A percentile compares a stretch with the other conserved stretches of the same genome.
These are phyloP conservation scores for Paragyromitra xinjiangensis DNA, from an alignment of 495 filamentous ascomycete genomes.

Conservation along the genomic window DNA sequence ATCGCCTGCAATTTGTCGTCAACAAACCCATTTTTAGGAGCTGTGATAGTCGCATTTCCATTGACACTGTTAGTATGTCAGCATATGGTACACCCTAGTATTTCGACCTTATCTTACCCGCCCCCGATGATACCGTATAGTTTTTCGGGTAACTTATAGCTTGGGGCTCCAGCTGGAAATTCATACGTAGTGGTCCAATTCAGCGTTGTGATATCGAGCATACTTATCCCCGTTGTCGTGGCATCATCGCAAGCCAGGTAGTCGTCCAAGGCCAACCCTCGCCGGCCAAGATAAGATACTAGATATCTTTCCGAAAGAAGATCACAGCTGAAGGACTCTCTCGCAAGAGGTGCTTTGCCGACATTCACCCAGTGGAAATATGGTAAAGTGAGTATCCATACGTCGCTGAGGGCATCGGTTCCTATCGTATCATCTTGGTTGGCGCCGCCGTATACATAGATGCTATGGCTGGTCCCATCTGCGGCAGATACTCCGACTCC, in stretches of 20 bases:
- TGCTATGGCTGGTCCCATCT: constrained; percentile 72
- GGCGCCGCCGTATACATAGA: constrained; percentile 78
- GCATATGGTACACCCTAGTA: neutral
- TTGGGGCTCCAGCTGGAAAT: neutral
- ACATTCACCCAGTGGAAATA: constrained; percentile 76
- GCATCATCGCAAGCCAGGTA: neutral
- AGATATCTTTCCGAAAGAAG: constrained; percentile 10
- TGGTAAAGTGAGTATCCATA: constrained; percentile 76
- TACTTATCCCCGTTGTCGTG: neutral
- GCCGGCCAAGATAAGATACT: constrained; percentile 3
- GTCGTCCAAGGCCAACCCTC: neutral
- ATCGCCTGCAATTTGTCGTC: neutral
- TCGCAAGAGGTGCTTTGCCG: neutral
- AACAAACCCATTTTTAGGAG: constrained; percentile 4
- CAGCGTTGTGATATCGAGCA: constrained; percentile 21
- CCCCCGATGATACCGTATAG: constrained; percentile 28
- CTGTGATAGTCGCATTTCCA: constrained; percentile 6
- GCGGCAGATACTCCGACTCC: constrained; percentile 68
- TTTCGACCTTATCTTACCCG: neutral
- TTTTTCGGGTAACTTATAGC: constrained; percentile 15
- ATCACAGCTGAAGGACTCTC: neutral
- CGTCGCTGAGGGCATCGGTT: constrained; percentile 64
- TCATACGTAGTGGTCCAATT: constrained; percentile 25
- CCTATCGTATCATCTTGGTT: neutral
- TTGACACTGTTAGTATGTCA: neutral